Percentiles rank a stretch among this genome's conserved stretches.
phyloP scores from a whole-genome alignment of 2,329 filamentous ascomycete genomes.

The Trichoderma koningii region DNA sequence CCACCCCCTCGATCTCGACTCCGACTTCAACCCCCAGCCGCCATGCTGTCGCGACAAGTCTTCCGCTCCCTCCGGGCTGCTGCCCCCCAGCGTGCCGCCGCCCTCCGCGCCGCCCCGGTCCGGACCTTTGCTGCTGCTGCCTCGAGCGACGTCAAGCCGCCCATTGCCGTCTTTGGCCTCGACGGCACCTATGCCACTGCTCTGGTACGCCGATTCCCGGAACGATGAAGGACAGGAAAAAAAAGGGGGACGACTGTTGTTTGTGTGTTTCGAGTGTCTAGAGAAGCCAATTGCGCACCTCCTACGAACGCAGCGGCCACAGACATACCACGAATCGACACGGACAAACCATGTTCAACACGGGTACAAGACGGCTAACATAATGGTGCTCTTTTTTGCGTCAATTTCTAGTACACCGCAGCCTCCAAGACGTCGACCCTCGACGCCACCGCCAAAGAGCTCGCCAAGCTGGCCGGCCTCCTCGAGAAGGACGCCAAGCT shows the following conservation, averaged over 20 bases:
- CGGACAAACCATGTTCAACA: no score
- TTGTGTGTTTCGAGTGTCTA: not conserved
- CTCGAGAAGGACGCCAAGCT: conserved; percentile 86
- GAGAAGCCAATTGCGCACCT: conserved; percentile 4
- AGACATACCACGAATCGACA: no score
- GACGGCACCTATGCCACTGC: conserved; percentile 98
- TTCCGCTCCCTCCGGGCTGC: conserved; percentile 58
- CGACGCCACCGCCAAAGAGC: conserved; percentile 80
- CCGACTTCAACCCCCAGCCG: conserved; percentile 33
- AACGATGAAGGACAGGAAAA: conserved; percentile 3
- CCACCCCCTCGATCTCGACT: conserved; percentile 33
- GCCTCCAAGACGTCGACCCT: conserved; percentile 84
- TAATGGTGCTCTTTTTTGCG: conserved; percentile 35
- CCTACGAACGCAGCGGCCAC: not conserved
- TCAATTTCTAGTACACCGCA: conserved; percentile 80
- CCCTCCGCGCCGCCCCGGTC: conserved; percentile 53
- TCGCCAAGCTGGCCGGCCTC: conserved; percentile 69
- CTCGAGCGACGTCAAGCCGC: conserved; percentile 72
- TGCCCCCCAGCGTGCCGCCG: conserved; percentile 59
- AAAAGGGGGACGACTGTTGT: not conserved
- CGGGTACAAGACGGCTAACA: no score
- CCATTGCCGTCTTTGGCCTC: conserved; percentile 88
- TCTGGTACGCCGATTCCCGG: conserved; percentile 68
- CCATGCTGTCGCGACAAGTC: conserved; percentile 64
- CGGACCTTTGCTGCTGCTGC: conserved; percentile 79